Evolutionary conservation across 306 rosid species (phyloP).

Genomic region (Medicago arabica): DNA sequence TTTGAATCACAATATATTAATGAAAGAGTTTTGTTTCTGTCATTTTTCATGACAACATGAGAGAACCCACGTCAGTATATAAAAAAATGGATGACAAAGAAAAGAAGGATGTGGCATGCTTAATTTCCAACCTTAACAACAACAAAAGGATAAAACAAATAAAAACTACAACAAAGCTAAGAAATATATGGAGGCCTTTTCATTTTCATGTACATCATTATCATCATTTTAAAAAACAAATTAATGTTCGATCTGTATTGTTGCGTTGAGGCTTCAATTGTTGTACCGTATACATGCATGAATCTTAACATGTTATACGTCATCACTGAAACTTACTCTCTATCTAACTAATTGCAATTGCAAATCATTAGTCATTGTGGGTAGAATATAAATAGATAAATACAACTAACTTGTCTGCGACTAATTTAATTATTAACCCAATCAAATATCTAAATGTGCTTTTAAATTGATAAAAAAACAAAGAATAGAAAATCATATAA

Average conservation of each 20-base stretch:
- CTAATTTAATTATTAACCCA: not conserved
- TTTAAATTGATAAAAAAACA: not conserved
- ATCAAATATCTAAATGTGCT: too few species aligned
- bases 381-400: constrained; percentile 29
- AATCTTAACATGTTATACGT: constrained; percentile 44
- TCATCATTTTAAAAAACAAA: constrained; percentile 11
- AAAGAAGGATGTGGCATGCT: not conserved
- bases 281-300: constrained; percentile 45
- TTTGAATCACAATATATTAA: not conserved
- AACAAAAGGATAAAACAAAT: constrained; percentile 24
- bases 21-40: not conserved
- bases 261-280: constrained; percentile 34
- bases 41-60: constrained; percentile 32
- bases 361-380: constrained; percentile 14
- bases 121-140: constrained; percentile 48
- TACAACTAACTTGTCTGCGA: not conserved
- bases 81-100: constrained; percentile 17
- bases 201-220: constrained; percentile 37
- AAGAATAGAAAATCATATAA: too few species aligned
- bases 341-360: constrained; percentile 49
- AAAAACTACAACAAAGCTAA: constrained; percentile 41
- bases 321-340: constrained; percentile 54
- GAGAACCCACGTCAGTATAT: constrained; percentile 37
- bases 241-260: constrained; percentile 14
- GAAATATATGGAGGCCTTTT: constrained; percentile 35